Base-by-base conservation (phyloP, 805 yeast genomes). In the Metschnikowia continentalis region DNA sequence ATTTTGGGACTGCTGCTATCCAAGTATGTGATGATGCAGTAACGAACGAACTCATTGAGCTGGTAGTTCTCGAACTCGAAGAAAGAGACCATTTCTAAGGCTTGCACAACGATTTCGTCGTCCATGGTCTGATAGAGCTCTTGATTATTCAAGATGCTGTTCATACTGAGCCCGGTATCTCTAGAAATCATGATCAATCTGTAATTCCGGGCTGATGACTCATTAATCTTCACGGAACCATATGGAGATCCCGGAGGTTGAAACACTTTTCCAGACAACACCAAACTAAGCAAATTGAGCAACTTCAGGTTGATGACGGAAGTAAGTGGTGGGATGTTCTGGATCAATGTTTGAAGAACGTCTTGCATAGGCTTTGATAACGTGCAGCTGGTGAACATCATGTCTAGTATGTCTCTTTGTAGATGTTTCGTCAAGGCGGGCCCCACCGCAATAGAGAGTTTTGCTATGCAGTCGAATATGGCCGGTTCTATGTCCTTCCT, bases 361-460 rank as follows among this genome's bases (percentile, higher is more conserved):
- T 83, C 82, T 61, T 89, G 84, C 83, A 92, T 83, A 54, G 87
- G 85, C 56, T 82, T 85, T n/a, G 90, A 86, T 48, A 92, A 76
- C 0, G 96, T 88, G 54, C 96, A 90, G 44, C 84, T 79, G 35
- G 72, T 68, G 59, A 92, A 77, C 70, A 92, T 79, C 68, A 88
- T 76, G 57, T 86, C 91, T 47, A 92, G 70, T 20, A 92, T 77
- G 60, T 89, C 96, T 54, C 85, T 79, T 56, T 90, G 91, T 49
- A 94, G 71, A 64, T 89, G 90, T 62, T 92, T 94, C 0, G 97
- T 88, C 50, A 92, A 73, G 0, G 96, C 96, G 11, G 96, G 95
- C 0, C 97, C 97, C 14, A 92, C 89, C 0, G 98, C 92, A 23
- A 79, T 78, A 0, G 97, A 91, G 35, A 94, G 70, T 68, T 89